These are phyloP conservation scores for Colletotrichum orchidophilum DNA, from an alignment of 2,329 filamentous ascomycete species.

Conservation along the genomic window DNA sequence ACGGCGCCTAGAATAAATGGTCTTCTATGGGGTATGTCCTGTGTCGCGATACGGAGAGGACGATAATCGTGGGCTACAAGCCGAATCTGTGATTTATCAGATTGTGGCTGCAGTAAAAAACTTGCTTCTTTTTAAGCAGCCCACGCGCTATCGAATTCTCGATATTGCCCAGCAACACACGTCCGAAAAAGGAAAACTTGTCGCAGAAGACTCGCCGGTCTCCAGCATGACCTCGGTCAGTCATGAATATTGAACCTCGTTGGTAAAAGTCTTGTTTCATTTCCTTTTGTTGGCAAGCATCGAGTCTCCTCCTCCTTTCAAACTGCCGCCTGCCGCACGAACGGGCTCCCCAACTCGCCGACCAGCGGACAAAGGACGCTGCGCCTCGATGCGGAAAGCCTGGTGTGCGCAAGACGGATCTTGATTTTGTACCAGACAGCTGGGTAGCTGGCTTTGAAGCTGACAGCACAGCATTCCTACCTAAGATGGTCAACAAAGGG, in stretches of 20 bases:
- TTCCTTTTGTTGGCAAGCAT: not conserved
- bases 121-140: not conserved
- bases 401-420: not conserved
- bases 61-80: not conserved
- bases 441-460: conserved; percentile 7
- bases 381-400: conserved; percentile 9
- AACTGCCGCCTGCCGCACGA: not conserved
- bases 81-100: conserved; percentile 4
- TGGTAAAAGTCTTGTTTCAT: not conserved
- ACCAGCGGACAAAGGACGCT: conserved; percentile 11
- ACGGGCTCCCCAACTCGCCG: not conserved
- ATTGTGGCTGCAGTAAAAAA: conserved; percentile 18
- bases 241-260: not conserved
- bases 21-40: not conserved
- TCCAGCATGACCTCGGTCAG: not conserved
- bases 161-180: not conserved
- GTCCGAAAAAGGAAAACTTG: not conserved
- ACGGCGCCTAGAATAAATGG: not conserved
- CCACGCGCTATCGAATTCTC: not conserved
- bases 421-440: not conserved
- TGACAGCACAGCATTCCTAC: not conserved
- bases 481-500: conserved; percentile 5
- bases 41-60: not conserved
- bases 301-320: not conserved
- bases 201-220: not conserved